Evolutionary conservation across 371 early-diverging fungal genomes (phyloP), one percentile per base, ranked within the genome.

Genomic region (Lichtheimia ornata): DNA sequence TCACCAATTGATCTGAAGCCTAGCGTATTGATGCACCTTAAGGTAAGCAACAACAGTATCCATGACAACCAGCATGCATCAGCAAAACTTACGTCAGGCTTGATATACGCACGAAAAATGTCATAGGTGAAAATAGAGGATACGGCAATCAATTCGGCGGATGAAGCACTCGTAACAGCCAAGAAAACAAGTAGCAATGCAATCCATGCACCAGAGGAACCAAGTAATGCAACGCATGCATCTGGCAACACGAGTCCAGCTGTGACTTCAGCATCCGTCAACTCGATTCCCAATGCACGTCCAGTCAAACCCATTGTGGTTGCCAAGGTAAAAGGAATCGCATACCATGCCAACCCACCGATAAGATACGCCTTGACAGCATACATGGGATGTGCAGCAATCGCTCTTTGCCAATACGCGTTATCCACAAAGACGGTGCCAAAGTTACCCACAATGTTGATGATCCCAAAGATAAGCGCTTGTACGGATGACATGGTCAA

Each of bases 401-500:
- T 85, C 18, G 89, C 89, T 22, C 88, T 82, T 66, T 89, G 89
- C 77, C 84, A 89, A 64, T 89, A 89, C 6, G 84, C 87, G 53
- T 89, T 84, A 61, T 89, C 89, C 14, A 88, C 80, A 65, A 89
- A 89, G 11, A 89, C 89, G 1, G 89, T 89, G 43, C 88, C 88
- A 70, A 88, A 88, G 69, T 89, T 89, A 51, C 88, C 89, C 43
- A 87, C 86, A 56, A 89, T 72, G 58, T 89, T 89, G 70, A 89
- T 87, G 43, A 89, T 81, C 41, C 88, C 88, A 63, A 88, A 89
- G 45, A 88, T 82, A 30, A 88, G 64, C 4, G 85, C 88, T 62
- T 84, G 81, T 6, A 81, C 60, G 6, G 86, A 86, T 4, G 79
- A 73, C 85, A 89, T 85, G n/a, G 89, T 89, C 24, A 89, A 53